These are phyloP conservation scores for Hericium erinaceus DNA, from an alignment of 768 basidiomycete species.

Conservation along the genomic window DNA sequence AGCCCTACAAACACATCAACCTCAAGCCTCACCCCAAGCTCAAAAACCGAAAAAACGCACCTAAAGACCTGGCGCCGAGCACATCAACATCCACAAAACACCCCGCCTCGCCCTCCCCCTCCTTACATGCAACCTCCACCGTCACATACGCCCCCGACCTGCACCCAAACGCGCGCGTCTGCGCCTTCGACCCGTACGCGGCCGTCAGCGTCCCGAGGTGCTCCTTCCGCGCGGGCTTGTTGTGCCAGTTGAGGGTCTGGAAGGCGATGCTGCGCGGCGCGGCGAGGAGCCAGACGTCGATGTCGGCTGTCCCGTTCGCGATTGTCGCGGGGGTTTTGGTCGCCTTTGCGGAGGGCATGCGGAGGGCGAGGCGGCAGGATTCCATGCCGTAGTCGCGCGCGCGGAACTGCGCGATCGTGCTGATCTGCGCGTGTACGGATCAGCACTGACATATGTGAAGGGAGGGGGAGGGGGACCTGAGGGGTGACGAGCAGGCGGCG, in stretches of 20 bases:
- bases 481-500: slow-evolving; percentile 1
- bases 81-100: background rate
- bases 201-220: background rate
- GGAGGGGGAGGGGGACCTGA: too few relatives aligned
- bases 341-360: background rate
- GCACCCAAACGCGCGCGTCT: background rate
- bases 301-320: background rate
- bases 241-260: background rate
- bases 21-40: background rate
- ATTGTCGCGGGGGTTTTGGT: background rate
- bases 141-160: background rate
- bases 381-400: background rate
- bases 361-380: background rate
- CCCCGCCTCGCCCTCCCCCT: background rate
- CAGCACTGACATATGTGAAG: background rate
- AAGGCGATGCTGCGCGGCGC: background rate
- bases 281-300: background rate
- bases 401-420: background rate
- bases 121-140: background rate
- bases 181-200: background rate
- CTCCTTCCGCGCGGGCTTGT: background rate
- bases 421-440: background rate
- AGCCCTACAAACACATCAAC: background rate
- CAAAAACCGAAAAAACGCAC: background rate
- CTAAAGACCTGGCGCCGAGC: background rate